Evolutionary conservation across 2,329 filamentous ascomycete species (phyloP), one percentile per base, ranked within the genome.

Genomic region (Fusarium luffae): DNA sequence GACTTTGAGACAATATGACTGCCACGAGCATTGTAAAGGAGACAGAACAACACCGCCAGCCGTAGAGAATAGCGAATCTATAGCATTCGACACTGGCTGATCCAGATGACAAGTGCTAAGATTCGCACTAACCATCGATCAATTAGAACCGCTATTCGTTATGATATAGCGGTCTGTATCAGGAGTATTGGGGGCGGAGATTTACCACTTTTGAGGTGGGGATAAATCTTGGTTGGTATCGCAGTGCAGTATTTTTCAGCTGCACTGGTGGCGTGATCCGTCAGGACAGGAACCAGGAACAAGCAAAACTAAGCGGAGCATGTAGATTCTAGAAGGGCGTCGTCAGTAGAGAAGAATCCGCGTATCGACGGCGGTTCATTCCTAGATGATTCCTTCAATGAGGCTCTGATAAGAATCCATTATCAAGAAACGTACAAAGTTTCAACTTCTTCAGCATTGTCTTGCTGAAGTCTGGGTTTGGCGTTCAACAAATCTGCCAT

Each of bases 261-360:
- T 63, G 58, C 49, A 61, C 14, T 54, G 54, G 68, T 72, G 63
- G 69, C 62, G 54, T 64, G 59, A 69, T 60, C 66, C 46, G 55
- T 54, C 46, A 73, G 68, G 70, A 63, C 66, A 73, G 68, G 70
- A 63, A 69, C 59, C 68, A 72, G 71, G 71, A 72, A 73, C 69
- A 56, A 69, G 59, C 28, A 59, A 58, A 40, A 42, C 18, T 59
- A 54, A 55, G 47, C 57, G 44, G 43, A 63, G 55, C 42, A 44
- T 48, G 28, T 21, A 55, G 30, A 52, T 54, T 68, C 48, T 42
- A 40, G 44, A 54, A 52, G 59, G 67, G 47, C 64, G 27, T 67
- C 56, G n/a, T 30, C 19, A 48, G 25, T 5, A 25, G 19, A 7
- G 30, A 42, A 52, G 19, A 25, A 21, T 21, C 16, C 40, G 43